Base-by-base conservation (phyloP, 768 basidiomycete genomes). In the Gloeophyllum trabeum region DNA sequence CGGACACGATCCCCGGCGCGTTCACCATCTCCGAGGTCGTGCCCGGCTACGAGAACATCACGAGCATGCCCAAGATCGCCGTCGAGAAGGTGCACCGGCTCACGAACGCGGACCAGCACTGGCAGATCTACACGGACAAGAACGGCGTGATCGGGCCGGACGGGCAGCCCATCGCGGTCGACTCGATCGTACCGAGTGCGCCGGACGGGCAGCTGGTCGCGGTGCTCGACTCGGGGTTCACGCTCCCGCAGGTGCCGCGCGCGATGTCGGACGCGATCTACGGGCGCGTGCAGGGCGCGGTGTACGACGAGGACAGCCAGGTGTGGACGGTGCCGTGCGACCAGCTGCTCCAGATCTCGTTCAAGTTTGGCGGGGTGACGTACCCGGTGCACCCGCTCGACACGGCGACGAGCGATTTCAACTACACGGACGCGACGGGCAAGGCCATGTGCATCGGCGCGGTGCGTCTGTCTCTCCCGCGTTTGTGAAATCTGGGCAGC, bases 181-280 rank as follows among this genome's bases (percentile, higher is more conserved):
- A 72, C 12, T 83, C 83, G 4, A 79, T 83, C 46, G 84, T 83
- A 1, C 80, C 79, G 5, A 70, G 67, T 45, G 80, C 80, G 14
- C 81, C 79, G 0, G 59, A 65, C 40, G 73, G 74, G 37, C 72
- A 79, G 57, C 65, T 79, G 35, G 78, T 86, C 12, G 82, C 75
- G 16, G 78, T 88, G 25, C 66, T 88, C 52, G 81, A 87, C 54
- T 80, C 80, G 34, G 82, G 85, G 40, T 87, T 69, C 55, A 76
- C 79, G 1, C 63, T 75, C 46, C 76, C 80, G 32, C 82, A 86
- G 60, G 80, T 85, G 25, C 80, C 81, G 6, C 77, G 82, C 23
- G 63, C 67, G n/a, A 68, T 87, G 46, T 74, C 83, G 4, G 82
- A 89, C 48, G 80, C 80, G 16, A 86, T 89, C 47, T 89, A 89